Evolutionary conservation across 805 yeast genomes (phyloP).

Genomic region (Torulaspora maleeae): DNA sequence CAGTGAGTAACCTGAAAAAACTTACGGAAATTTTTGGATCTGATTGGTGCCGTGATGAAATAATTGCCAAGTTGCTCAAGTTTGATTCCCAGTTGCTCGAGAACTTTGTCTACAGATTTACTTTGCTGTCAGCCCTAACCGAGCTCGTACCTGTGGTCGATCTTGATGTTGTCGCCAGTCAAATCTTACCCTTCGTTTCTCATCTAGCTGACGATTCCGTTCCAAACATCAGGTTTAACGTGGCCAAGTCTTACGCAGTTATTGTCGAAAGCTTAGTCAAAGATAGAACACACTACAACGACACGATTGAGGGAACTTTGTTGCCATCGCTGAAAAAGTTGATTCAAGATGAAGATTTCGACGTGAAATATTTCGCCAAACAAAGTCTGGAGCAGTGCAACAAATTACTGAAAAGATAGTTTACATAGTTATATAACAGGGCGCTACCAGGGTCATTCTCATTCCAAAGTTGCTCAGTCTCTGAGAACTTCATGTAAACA

Average conservation of each 20-base stretch:
- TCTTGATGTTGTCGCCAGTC: conserved; percentile 49
- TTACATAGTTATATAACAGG: background rate
- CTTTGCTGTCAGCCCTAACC: conserved; percentile 85
- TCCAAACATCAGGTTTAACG: conserved; percentile 93
- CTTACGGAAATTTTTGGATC: conserved; percentile 86
- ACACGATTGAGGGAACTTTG: conserved; percentile 48
- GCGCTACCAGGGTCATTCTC: background rate
- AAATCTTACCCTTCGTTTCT: conserved; percentile 74
- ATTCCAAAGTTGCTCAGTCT: background rate
- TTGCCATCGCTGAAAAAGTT: conserved; percentile 63
- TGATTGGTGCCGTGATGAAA: conserved; percentile 85
- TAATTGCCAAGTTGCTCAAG: conserved; percentile 67
- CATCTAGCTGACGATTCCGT: conserved; percentile 73
- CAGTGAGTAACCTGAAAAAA: conserved; percentile 74
- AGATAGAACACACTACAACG: conserved; percentile 26
- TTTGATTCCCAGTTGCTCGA: conserved; percentile 38
- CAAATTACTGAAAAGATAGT: conserved; percentile 11
- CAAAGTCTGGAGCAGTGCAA: conserved; percentile 48
- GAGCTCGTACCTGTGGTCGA: conserved; percentile 70
- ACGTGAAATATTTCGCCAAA: conserved; percentile 81
- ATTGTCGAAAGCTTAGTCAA: conserved; percentile 51
- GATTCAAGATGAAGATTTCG: conserved; percentile 71
- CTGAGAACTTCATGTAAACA: conserved; percentile 2
- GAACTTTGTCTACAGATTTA: conserved; percentile 87
- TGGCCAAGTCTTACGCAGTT: conserved; percentile 74